Base-by-base conservation (phyloP, 2,329 filamentous ascomycete species). In the Calonectria hawksworthii region DNA sequence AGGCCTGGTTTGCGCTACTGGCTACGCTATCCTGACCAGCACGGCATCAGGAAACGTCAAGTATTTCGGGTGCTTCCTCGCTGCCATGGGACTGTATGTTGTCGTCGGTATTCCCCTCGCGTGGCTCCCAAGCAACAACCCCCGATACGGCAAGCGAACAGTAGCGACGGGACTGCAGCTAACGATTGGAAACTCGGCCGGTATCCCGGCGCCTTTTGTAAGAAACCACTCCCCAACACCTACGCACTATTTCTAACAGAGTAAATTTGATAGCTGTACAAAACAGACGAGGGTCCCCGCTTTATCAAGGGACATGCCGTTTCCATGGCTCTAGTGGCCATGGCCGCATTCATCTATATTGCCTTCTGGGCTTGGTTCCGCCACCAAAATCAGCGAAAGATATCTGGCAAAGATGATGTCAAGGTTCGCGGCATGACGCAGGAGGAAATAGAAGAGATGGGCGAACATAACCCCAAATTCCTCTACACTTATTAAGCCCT, bases 121-220 rank as follows among this genome's bases (percentile, higher is more conserved):
- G 10, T 86, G 85, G 85, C 76, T 90, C 36, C 86, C 91, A 0
- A 89, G 88, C 6, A 94, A 93, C 68, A 87, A 90, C 14, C 92
- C 92, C 0, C 86, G 92, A 0, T 93, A 93, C 71, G 92, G 91
- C 4, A 94, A 94, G 82, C 86, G 92, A 18, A 91, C 92, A 0
- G 90, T 90, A 3, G 92, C 90, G 0, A 91, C 89, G 0, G 92
- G 91, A 0, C 75, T 93, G 34, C 91, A 93, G 81, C 83, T 93
- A n/a, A 92, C 88, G 2, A 89, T 93, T 71, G 92, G 92, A 14
- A 94, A 94, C 78, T 87, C 88, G 70, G 88, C 89, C 11, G 92
- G 92, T 4, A 92, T 94, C 36, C 91, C 93, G 85, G 88, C 90
- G 5, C 90, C 90, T 2, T 93, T 93, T 54, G 81, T 82, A 79